Base-by-base conservation (phyloP, 2,329 filamentous ascomycete species). In the Blumeria graminis region DNA sequence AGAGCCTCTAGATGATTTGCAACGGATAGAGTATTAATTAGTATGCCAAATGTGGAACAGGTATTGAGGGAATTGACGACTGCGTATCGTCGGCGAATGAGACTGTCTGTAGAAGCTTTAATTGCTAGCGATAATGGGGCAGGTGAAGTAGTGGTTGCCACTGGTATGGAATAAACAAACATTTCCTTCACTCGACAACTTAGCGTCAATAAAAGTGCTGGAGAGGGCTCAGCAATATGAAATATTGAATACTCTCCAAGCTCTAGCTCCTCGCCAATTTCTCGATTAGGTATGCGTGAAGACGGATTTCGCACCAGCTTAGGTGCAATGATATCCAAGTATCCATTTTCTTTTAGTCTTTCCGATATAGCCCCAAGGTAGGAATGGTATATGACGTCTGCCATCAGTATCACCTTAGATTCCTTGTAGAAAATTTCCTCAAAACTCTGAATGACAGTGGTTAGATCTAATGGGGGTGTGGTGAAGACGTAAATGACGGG, bases 401-500 rank as follows among this genome's bases (percentile, higher is more conserved):
- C 90, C 75, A 93, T 87, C 34, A 98, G 68, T 6, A 94, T 75
- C 9, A 90, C 73, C 58, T 81, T 84, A 16, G 76, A 70, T 0
- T 73, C 68, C 8, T 38, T 50, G 0, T 75, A 71, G 64, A 90
- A 94, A 28, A 82, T 82, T 9, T 73, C 69, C 62, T 75, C 74
- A 68, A 96, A 90, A 0, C 77, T 75, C 33, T 53, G 51, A 0
- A 72, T 58, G 0, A 81, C 75, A 0, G 71, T 68, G 1, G 78
- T 75, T 45, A 81, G 68, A 58, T 86, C 74, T 14, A 98, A 73
- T 1, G 74, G 68, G 60, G 83, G 82, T 53, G 75, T 76, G 0
- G 92, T 98, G 66, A 92, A 96, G 58, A 95, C 80, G 66, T 95
- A 88, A 54, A 95, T 79, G 22, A 94, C 89, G 0, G 90, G 88